A percentile compares a stretch with the other conserved stretches of the same genome.
Conservation (phyloP, 2,329 filamentous ascomycete species). For the Sporothrix luriei region DNA sequence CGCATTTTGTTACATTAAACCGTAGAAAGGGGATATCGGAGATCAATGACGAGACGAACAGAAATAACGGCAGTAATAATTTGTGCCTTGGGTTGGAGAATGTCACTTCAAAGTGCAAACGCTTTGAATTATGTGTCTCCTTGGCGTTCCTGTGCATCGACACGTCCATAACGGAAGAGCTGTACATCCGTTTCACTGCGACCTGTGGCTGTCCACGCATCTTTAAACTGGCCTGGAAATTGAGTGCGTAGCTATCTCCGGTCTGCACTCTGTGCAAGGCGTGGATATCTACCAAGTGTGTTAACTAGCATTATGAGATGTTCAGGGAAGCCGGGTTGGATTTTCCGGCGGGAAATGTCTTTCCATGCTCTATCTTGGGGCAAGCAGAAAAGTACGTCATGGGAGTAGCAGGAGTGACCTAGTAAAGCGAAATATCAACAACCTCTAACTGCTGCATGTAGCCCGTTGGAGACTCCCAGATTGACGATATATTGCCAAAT, state of each 20-base stretch:
- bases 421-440: background rate
- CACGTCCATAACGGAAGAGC: background rate
- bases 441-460: background rate
- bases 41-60: background rate
- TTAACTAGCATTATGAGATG: background rate
- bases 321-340: background rate
- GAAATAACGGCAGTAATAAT: background rate
- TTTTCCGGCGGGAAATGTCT: slow-evolving; percentile 14
- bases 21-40: background rate
- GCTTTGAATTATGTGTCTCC: background rate
- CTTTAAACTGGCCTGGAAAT: background rate
- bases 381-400: background rate
- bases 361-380: background rate
- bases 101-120: background rate
- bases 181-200: slow-evolving; percentile 4
- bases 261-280: background rate
- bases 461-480: background rate
- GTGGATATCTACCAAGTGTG: background rate
- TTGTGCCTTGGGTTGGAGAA: background rate
- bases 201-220: background rate
- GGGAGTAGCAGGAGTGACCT: background rate
- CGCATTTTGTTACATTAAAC: too few species aligned
- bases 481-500: background rate
- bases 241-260: background rate
- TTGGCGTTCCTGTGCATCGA: background rate